Evolutionary conservation across 1,284 basidiomycete genomes (phyloP).

Genomic region (Marasmius tenuissimus): DNA sequence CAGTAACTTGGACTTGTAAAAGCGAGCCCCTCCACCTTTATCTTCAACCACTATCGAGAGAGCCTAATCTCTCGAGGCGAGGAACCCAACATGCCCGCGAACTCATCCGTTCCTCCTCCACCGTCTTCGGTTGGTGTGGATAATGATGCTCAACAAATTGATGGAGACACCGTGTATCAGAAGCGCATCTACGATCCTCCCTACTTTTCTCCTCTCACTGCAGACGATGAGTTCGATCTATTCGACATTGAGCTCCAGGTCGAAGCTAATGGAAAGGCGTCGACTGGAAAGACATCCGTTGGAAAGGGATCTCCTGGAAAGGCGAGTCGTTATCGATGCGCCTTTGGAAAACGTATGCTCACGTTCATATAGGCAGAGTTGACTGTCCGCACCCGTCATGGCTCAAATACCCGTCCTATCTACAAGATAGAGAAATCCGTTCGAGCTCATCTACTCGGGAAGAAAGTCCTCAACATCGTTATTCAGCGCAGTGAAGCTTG

Average conservation of each 20-base stretch:
- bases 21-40: neutral
- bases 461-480: constrained; percentile 19
- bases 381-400: constrained; percentile 14
- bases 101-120: no score
- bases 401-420: constrained; percentile 16
- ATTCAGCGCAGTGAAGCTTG: constrained; percentile 18
- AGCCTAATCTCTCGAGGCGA: no score
- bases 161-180: neutral
- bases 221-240: constrained; percentile 21
- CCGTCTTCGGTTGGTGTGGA: no score
- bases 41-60: neutral
- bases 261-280: constrained; percentile 15
- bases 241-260: constrained; percentile 20
- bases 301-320: no score
- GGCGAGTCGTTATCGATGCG: neutral
- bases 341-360: neutral
- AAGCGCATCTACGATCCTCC: constrained; percentile 3
- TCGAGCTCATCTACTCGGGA: constrained; percentile 18
- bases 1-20: neutral
- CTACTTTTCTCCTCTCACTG: constrained; percentile 14
- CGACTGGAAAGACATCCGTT: no score
- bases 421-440: constrained; percentile 21
- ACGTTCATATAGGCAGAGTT: constrained; percentile 14
- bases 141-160: no score
- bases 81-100: no score